These are phyloP conservation scores for Nissolia schottii DNA, from an alignment of 306 rosid genomes.

Conservation along the genomic window DNA sequence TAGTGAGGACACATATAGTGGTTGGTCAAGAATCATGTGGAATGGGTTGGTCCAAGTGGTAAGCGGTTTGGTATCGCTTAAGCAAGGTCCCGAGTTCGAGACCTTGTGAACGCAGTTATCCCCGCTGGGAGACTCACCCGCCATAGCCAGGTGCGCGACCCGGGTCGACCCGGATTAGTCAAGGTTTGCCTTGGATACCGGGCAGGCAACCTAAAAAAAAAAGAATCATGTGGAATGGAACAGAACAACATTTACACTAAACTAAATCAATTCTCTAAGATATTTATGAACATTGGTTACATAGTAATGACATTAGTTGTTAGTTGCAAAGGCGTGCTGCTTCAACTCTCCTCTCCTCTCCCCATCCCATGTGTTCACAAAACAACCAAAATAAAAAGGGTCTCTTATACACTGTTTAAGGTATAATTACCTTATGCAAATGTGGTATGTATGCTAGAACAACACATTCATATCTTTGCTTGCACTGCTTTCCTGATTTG, in stretches of 20 bases:
- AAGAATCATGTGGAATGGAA: too few species aligned
- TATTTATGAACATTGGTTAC: background rate
- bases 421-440: background rate
- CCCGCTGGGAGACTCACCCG: too few species aligned
- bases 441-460: background rate
- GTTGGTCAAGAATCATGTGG: background rate
- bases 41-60: too few species aligned
- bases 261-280: background rate
- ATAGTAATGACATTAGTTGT: background rate
- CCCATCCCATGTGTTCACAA: background rate
- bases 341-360: background rate
- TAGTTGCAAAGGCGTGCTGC: conserved; percentile 7
- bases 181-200: too few species aligned
- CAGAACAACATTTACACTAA: background rate
- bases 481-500: background rate
- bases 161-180: too few species aligned
- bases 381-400: background rate
- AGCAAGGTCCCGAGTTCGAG: too few species aligned
- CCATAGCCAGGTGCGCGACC: too few species aligned
- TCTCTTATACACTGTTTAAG: background rate
- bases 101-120: too few species aligned
- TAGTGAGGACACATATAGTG: background rate
- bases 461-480: background rate
- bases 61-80: too few species aligned
- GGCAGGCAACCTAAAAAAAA: too few species aligned